Evolutionary conservation across 768 basidiomycete species (phyloP).

Genomic region (Paxillus ammoniavirescens): DNA sequence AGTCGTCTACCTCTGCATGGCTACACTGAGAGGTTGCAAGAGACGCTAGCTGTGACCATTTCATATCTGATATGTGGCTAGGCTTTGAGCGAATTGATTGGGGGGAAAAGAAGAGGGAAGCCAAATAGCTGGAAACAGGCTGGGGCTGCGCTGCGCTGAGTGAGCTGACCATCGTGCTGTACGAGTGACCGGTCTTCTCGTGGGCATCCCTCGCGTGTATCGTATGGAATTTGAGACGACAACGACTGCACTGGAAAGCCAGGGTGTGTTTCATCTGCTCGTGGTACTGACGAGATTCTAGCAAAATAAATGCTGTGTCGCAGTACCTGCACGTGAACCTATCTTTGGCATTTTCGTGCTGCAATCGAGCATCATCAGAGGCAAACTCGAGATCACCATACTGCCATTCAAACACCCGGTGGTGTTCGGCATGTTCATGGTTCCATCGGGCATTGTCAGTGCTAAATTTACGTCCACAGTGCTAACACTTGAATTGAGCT

Average conservation of each 20-base stretch:
- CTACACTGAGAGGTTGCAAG: not conserved
- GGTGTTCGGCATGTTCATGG: too few relatives aligned
- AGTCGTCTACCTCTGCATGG: too few relatives aligned
- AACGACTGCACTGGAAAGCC: conserved; percentile 5
- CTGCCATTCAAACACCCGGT: conserved; percentile 10
- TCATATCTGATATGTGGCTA: too few relatives aligned
- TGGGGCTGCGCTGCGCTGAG: too few relatives aligned
- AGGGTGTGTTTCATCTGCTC: not conserved
- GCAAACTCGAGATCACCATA: not conserved
- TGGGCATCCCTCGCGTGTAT: not conserved
- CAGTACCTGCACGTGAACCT: too few relatives aligned
- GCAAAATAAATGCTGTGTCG: conserved; percentile 1
- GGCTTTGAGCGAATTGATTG: not conserved
- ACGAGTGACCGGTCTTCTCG: conserved; percentile 1
- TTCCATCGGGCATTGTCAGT: too few relatives aligned
- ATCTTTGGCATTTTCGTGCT: too few relatives aligned
- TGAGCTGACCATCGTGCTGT: too few relatives aligned
- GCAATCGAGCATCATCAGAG: too few relatives aligned
- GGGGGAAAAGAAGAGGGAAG: not conserved
- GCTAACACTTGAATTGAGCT: too few relatives aligned
- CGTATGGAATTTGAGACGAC: not conserved
- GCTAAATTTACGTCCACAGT: too few relatives aligned
- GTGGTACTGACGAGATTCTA: not conserved
- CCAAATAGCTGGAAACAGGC: not conserved
- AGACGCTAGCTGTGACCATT: not conserved